These are phyloP conservation scores for Salix koriyanagi DNA, from an alignment of 345 rosid genomes.

Conservation along the genomic window DNA sequence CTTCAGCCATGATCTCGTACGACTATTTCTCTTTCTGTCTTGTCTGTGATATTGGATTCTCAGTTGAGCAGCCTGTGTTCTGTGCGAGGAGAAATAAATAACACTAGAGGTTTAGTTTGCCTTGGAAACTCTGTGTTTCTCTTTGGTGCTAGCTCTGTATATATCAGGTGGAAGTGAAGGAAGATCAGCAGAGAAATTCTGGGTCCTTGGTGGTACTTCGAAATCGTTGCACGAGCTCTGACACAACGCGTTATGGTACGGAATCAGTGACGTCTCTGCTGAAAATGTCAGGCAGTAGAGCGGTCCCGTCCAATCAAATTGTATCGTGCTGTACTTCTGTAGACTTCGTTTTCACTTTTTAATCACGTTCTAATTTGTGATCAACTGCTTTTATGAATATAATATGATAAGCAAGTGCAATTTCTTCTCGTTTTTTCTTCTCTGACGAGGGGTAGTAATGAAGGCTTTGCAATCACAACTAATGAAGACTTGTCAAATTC, in stretches of 20 bases:
- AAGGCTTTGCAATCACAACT: no score
- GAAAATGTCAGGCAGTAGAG: background rate
- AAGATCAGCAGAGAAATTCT: background rate
- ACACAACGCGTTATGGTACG: background rate
- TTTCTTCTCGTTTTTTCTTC: no score
- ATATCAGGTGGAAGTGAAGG: background rate
- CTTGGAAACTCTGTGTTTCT: background rate
- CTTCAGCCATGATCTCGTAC: constrained; percentile 11
- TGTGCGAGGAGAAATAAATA: background rate
- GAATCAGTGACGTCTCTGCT: constrained; percentile 4
- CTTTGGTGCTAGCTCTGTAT: background rate
- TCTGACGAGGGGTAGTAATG: no score
- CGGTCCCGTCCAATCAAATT: background rate
- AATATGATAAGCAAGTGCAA: no score
- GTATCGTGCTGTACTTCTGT: no score
- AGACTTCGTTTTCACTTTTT: no score
- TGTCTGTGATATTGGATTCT: background rate
- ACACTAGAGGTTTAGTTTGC: background rate
- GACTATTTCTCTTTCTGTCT: background rate
- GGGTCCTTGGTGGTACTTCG: background rate
- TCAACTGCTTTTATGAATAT: no score
- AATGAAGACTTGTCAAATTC: no score
- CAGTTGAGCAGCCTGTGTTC: background rate
- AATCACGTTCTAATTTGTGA: no score
- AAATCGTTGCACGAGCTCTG: background rate